Conservation (phyloP, 495 filamentous ascomycete genomes). For the Aspergillus leporis region DNA sequence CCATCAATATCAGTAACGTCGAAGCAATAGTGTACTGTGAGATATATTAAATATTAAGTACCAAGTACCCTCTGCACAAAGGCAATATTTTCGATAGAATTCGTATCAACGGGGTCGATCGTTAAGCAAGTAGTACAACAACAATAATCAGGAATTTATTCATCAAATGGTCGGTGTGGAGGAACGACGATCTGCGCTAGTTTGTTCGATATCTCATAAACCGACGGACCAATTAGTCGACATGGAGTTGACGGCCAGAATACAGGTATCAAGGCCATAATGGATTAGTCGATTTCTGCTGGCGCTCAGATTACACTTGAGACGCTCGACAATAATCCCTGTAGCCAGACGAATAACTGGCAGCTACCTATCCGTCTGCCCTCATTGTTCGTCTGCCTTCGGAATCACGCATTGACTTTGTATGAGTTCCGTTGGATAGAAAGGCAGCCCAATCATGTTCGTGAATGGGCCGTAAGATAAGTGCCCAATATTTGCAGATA, state of each 20-base stretch:
- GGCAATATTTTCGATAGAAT: neutral
- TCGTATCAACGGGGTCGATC: neutral
- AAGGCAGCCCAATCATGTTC: neutral
- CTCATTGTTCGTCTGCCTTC: neutral
- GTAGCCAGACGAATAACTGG: neutral
- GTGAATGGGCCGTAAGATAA: neutral
- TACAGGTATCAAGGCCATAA: slow-evolving; percentile 5
- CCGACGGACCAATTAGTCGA: slow-evolving; percentile 9
- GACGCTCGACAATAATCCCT: neutral
- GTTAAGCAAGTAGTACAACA: neutral
- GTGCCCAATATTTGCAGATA: neutral
- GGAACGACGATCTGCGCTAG: slow-evolving; percentile 12
- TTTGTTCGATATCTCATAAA: slow-evolving; percentile 17
- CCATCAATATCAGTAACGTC: slow-evolving; percentile 10
- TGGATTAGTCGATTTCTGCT: slow-evolving; percentile 20
- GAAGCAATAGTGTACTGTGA: slow-evolving; percentile 20
- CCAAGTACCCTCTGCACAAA: neutral
- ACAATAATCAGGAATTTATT: slow-evolving; percentile 8
- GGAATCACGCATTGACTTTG: neutral
- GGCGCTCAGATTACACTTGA: slow-evolving; percentile 12
- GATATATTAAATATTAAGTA: slow-evolving; percentile 12
- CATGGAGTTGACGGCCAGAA: neutral
- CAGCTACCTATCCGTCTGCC: neutral
- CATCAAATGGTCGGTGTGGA: slow-evolving; percentile 23
- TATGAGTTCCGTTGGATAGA: neutral